Conservation (phyloP, 2,329 filamentous ascomycete species). For the Colletotrichum spaethianum region DNA sequence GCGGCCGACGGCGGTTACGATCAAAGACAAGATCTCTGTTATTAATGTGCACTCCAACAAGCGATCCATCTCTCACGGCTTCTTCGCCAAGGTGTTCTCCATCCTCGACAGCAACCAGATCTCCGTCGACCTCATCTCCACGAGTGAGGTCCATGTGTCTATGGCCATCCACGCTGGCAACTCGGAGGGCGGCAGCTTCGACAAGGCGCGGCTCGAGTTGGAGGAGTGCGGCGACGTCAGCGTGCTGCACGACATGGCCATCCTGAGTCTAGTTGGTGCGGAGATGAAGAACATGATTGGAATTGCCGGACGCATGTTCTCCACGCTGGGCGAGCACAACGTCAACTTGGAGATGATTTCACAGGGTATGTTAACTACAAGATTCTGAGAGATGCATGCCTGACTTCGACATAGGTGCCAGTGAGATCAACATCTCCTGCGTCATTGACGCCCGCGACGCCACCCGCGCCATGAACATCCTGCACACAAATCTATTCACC, state of each 20-base stretch:
- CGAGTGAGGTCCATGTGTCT: slow-evolving; percentile 95
- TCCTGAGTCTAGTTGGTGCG: slow-evolving; percentile 92
- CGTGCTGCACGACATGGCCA: slow-evolving; percentile 92
- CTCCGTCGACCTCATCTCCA: slow-evolving; percentile 96
- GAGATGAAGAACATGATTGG: slow-evolving; percentile 99
- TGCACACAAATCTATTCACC: slow-evolving; percentile 97
- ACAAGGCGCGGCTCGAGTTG: slow-evolving; percentile 79
- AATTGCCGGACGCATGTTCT: slow-evolving; percentile 95
- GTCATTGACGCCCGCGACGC: slow-evolving; percentile 95
- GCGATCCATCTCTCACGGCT: slow-evolving; percentile 94
- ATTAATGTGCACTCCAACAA: slow-evolving; percentile 99
- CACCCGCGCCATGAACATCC: slow-evolving; percentile 92
- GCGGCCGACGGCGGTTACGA: slow-evolving; percentile 90
- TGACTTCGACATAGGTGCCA: slow-evolving; percentile 77
- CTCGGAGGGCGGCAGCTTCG: slow-evolving; percentile 72
- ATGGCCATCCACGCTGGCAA: slow-evolving; percentile 93
- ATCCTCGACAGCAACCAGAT: slow-evolving; percentile 90
- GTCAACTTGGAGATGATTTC: slow-evolving; percentile 99
- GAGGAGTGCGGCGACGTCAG: slow-evolving; percentile 90
- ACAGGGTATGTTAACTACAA: slow-evolving; percentile 75
- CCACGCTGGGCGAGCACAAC: slow-evolving; percentile 90
- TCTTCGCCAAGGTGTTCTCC: slow-evolving; percentile 93
- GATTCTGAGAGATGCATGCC: slow-evolving; percentile 64
- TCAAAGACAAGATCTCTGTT: slow-evolving; percentile 96
- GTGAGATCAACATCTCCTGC: slow-evolving; percentile 99